Conservation (phyloP, 1,139 yeast genomes). For the Wickerhamomyces sp. region DNA sequence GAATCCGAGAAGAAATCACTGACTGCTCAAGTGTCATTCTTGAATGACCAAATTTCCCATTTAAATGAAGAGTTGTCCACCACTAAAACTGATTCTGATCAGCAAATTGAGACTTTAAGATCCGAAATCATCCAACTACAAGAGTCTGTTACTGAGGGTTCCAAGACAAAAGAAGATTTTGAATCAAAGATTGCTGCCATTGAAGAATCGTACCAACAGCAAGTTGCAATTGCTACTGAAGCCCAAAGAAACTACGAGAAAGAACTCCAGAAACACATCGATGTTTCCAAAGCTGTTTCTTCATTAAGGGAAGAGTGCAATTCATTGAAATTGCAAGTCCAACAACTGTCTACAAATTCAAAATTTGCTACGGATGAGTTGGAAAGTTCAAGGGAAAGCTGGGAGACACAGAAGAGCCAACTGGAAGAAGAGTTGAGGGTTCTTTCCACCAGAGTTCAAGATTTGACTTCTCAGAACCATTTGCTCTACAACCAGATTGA, state of each 20-base stretch:
- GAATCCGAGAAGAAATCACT: constrained; percentile 32
- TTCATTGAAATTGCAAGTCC: constrained; percentile 33
- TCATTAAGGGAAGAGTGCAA: constrained; percentile 39
- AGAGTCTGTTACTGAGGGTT: constrained; percentile 16
- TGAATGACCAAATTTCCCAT: constrained; percentile 31
- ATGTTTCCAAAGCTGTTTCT: constrained; percentile 42
- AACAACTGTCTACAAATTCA: constrained; percentile 30
- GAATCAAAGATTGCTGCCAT: constrained; percentile 32
- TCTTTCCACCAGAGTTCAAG: constrained; percentile 44
- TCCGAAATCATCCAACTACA: constrained; percentile 21
- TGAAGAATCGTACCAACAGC: constrained; percentile 46
- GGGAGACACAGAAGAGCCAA: constrained; percentile 37
- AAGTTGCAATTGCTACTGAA: constrained; percentile 43
- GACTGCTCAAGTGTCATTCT: constrained; percentile 29
- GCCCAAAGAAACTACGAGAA: constrained; percentile 54
- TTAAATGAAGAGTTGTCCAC: constrained; percentile 29
- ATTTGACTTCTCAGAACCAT: constrained; percentile 60
- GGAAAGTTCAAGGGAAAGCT: constrained; percentile 33
- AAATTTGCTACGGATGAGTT: constrained; percentile 29
- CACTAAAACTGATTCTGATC: constrained; percentile 7
- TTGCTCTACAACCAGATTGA: constrained; percentile 70
- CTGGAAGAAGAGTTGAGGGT: constrained; percentile 51
- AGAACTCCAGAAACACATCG: constrained; percentile 54
- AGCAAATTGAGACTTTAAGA: constrained; percentile 12
- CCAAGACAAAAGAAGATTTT: constrained; percentile 31